Base-by-base conservation (phyloP, 179 eudicot genomes). In the Beta corolliflora region DNA sequence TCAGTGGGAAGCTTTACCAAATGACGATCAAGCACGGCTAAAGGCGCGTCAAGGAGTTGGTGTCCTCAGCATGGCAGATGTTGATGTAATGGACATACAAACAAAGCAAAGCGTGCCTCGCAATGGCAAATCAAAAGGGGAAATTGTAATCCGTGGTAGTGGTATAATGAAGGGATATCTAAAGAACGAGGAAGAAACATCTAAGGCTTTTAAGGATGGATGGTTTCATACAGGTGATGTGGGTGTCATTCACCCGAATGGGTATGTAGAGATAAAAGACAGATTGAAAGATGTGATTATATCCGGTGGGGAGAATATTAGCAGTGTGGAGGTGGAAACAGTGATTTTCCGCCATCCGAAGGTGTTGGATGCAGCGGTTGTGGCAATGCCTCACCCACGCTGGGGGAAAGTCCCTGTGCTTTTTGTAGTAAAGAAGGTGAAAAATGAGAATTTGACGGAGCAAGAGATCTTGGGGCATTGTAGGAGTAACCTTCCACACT, bases 331-430 rank as follows among this genome's bases (percentile, higher is more conserved):
- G 75, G 86, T 93, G 52, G 95, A 92, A 80, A 52, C 58, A 0
- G 87, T 85, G 14, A 76, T 93, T 11, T 86, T 78, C 66, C 46
- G 81, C 3, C 93, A 90, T 70, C 89, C 85, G 0, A 79, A 74
- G 21, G 91, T 93, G 79, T 31, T 81, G 8, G 94, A 92, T 23
- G 93, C 85, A 14, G 91, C 92, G 12, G 95, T 90, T 46, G 95
- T 92, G 79, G 94, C 93, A 46, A 92, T 92, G 94, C 93, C 97
- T 9, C 93, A 92, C 67, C 90, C 91, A 0, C 78, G 79, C 44
- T 92, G 95, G 93, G 92, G 0, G 97, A 93, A 84, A 90, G 90
- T 52, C 95, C 97, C 4, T 93, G 93, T 50, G 97, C 95, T n/a
- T 0, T 90, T 93, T 3, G 89, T 92, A 5, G 84, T 82, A 46